These are phyloP conservation scores for Rhynchosporium secalis DNA, from an alignment of 2,329 filamentous ascomycete species.

Conservation along the genomic window DNA sequence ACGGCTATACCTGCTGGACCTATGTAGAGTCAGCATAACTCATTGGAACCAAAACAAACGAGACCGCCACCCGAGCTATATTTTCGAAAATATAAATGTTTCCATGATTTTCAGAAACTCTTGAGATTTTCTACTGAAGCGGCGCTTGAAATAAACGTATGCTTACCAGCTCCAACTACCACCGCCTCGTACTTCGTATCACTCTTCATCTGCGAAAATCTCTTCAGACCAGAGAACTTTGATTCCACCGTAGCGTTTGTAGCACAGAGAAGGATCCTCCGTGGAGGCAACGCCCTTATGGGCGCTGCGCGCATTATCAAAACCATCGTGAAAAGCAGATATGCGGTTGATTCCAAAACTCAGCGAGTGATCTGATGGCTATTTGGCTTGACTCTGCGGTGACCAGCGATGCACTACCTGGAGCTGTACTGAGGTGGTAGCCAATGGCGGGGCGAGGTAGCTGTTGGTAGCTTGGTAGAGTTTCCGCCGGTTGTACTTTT, in stretches of 20 bases:
- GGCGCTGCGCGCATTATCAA: slow-evolving; percentile 10
- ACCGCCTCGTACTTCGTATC: slow-evolving; percentile 49
- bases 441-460: neutral
- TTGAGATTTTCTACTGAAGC: neutral
- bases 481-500: neutral
- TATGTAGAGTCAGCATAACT: neutral
- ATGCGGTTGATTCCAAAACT: neutral
- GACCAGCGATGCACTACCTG: neutral
- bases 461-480: neutral
- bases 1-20: slow-evolving; percentile 60
- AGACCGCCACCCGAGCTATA: neutral
- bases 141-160: neutral
- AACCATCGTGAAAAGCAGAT: slow-evolving; percentile 8
- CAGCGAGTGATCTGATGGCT: neutral
- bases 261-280: slow-evolving; percentile 3
- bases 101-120: neutral
- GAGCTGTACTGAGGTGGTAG: neutral
- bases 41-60: neutral
- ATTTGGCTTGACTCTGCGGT: neutral
- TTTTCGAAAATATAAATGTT: neutral
- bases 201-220: slow-evolving; percentile 14
- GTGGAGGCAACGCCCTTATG: slow-evolving; percentile 6
- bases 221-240: neutral
- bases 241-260: neutral
- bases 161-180: slow-evolving; percentile 51